Evolutionary conservation across 1,284 basidiomycete species (phyloP), one percentile per base, ranked within the genome.

Genomic region (Trichosporon coremiiforme): DNA sequence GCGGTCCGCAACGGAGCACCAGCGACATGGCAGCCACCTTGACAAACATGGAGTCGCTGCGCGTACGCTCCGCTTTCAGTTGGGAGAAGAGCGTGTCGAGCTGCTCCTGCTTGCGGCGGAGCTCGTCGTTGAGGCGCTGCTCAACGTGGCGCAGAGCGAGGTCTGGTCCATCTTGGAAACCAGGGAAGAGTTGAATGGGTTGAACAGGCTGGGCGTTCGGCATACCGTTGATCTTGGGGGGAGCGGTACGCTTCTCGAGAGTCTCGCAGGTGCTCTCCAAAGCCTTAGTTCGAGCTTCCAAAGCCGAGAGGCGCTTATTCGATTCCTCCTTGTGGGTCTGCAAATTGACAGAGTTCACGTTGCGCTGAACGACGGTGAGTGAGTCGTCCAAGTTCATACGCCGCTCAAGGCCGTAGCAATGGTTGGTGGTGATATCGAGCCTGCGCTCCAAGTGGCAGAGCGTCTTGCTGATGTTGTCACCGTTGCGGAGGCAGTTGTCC

Each of bases 41-140:
- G 55, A 57, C 29, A 20, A 57, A 57, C 55, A 57, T 57, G 55
- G 55, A 12, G 55, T 57, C 55, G 55, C 25, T 31, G 29, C 55
- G 55, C 22, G 55, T 5, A 4, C 29, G 13, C 22, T 57, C 55
- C 3, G 25, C 8, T 29, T 57, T 57, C 1, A 31, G 4, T 12
- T 31, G 55, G n/a, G 55, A 1, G 25, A 15, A 31, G 55, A 57
- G 55, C 29, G 10, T 3, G 12, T 57, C 25, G 29, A 57, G 22
- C 55, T 29, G 31, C 12, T 29, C 22, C 29, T 57, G 55, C 55
- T 57, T 29, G 47, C 47, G 47, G 47, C 47, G 47, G 20, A 53
- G 47, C n/a, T 53, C 47, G 13, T 57, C 55, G 29, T 31, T 31
- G 12, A 33, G 10, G 12, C 55, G 55, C 29, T 57, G 55, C 15